These are phyloP conservation scores for Candida mesenterica DNA, from an alignment of 1,139 yeast species.

Conservation along the genomic window DNA sequence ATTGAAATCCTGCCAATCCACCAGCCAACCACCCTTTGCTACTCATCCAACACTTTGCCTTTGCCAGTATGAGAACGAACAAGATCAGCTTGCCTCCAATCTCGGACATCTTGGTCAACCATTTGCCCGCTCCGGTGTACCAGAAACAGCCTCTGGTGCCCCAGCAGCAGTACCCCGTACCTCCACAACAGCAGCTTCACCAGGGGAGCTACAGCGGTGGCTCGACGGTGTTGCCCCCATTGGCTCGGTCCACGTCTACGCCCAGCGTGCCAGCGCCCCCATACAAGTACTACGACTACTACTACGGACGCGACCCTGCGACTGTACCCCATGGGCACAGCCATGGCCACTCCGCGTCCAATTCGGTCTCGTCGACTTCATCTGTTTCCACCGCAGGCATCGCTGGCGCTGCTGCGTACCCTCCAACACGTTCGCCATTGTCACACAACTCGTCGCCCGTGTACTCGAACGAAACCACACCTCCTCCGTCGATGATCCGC, in stretches of 20 bases:
- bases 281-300: constrained; percentile 17
- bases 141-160: neutral
- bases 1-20: too few species aligned
- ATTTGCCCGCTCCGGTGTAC: constrained; percentile 7
- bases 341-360: too few species aligned
- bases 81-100: constrained; percentile 39
- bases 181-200: constrained; percentile 1
- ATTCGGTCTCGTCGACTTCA: too few species aligned
- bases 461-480: constrained; percentile 13
- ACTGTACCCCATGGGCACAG: too few species aligned
- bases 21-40: too few species aligned
- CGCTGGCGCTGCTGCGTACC: neutral
- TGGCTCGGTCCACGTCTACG: constrained; percentile 1
- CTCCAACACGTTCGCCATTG: constrained; percentile 13
- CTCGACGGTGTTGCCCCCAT: constrained; percentile 8
- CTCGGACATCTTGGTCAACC: constrained; percentile 26
- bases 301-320: too few species aligned
- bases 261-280: constrained; percentile 6
- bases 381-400: neutral
- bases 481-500: constrained; percentile 11
- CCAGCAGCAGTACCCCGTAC: neutral
- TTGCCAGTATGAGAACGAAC: too few species aligned
- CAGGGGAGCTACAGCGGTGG: constrained; percentile 1
- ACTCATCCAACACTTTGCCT: too few species aligned
- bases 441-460: constrained; percentile 16